Conservation (phyloP, 148 eudicot species). For the Rhododendron ovatum region DNA sequence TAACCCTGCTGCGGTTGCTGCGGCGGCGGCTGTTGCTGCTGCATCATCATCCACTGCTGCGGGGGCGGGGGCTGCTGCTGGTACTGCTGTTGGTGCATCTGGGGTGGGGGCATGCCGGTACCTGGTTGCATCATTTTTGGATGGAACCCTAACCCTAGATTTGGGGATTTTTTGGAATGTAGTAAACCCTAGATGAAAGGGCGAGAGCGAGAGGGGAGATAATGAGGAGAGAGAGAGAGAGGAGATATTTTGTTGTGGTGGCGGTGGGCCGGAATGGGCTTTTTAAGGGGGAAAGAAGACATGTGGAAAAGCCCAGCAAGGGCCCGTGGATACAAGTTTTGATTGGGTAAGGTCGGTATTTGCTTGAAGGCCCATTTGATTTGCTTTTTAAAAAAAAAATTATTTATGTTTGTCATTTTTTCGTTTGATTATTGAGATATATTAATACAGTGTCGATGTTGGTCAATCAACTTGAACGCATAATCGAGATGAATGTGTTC, state of each 20-base stretch:
- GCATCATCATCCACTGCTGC: constrained; percentile 18
- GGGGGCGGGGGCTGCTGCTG: constrained; percentile 39
- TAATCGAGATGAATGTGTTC: no score
- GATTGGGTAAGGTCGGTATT: no score
- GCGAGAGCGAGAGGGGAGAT: background rate
- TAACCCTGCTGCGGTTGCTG: constrained; percentile 8
- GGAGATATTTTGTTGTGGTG: background rate
- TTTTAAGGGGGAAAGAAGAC: background rate
- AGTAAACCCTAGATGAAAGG: constrained; percentile 2
- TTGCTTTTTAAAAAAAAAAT: no score
- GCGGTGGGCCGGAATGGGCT: background rate
- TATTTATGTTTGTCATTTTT: no score
- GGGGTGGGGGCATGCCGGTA: constrained; percentile 44
- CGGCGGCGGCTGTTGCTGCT: constrained; percentile 11
- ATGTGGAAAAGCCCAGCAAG: background rate
- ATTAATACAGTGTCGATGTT: no score
- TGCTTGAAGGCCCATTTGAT: no score
- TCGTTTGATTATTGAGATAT: no score
- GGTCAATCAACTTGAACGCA: no score
- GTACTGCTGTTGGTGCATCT: constrained; percentile 24
- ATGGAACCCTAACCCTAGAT: constrained; percentile 10
- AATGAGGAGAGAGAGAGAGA: background rate
- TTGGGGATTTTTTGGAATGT: background rate
- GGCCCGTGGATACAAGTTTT: background rate
- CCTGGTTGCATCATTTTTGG: constrained; percentile 67